Evolutionary conservation across 129 eudicot genomes (phyloP).

Genomic region (Glebionis coronaria): DNA sequence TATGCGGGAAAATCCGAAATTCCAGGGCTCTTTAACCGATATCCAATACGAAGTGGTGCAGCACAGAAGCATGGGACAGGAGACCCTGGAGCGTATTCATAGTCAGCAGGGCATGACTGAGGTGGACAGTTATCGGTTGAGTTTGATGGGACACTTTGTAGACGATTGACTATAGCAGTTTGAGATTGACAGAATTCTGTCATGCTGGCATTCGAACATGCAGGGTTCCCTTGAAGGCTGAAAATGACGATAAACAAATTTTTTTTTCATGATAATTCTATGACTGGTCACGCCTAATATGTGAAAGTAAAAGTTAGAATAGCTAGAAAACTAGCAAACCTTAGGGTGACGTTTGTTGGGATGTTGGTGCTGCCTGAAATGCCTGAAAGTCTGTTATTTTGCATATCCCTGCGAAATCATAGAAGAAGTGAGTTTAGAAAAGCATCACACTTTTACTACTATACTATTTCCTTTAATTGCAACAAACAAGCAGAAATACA

Average conservation of each 20-base stretch:
- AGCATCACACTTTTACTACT: slow-evolving; percentile 18
- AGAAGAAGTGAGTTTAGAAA: slow-evolving; percentile 12
- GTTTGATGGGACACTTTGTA: slow-evolving; percentile 29
- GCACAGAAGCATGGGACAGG: slow-evolving; percentile 66
- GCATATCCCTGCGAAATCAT: slow-evolving; percentile 64
- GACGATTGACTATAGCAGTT: slow-evolving; percentile 26
- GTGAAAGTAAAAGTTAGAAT: too few relatives aligned
- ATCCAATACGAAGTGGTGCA: slow-evolving; percentile 58
- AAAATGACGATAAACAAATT: not conserved
- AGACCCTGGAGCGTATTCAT: slow-evolving; percentile 62
- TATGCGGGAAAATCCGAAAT: slow-evolving; percentile 50
- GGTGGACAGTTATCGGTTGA: slow-evolving; percentile 37
- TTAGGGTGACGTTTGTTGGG: slow-evolving; percentile 67
- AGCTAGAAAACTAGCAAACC: slow-evolving; percentile 38
- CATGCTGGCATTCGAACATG: slow-evolving; percentile 49
- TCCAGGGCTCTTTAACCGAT: slow-evolving; percentile 83
- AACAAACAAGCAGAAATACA: slow-evolving; percentile 3
- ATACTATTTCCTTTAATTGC: not conserved
- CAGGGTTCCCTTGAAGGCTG: slow-evolving; percentile 85
- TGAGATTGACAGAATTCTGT: slow-evolving; percentile 38
- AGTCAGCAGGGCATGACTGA: slow-evolving; percentile 51
- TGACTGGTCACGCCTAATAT: not conserved
- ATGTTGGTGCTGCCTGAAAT: slow-evolving; percentile 51
- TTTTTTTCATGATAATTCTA: slow-evolving; percentile 1
- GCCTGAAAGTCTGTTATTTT: slow-evolving; percentile 55